Base-by-base conservation (phyloP, 139 green algal species). In the Eudorina sp. region DNA sequence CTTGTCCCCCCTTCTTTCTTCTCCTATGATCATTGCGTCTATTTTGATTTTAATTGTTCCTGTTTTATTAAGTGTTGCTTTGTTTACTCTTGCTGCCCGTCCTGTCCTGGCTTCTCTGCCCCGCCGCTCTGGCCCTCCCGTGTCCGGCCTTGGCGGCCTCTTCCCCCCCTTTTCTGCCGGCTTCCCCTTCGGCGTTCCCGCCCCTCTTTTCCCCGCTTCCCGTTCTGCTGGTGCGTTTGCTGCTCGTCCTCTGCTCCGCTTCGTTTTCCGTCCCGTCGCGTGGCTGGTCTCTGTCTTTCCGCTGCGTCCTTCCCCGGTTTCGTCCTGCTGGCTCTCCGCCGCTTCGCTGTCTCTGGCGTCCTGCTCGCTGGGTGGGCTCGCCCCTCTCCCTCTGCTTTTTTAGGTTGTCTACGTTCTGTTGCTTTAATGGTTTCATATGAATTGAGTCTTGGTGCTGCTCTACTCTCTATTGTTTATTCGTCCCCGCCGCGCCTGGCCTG, bases 381-480 rank as follows among this genome's bases (percentile, higher is more conserved):
- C 90, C 95, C 96, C 85, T 96, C 92, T 90, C 96, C 96, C 94
- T 97, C 96, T 92, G 93, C 92, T 68, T 97, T 97, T 90, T 93
- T 95, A 75, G 94, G 95, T 21, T 92, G 87, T 81, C 83, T 95
- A 83, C 83, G 95, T 88, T 95, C 90, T 85, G 93, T 94, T 62
- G 94, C 94, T 69, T 92, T 95, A 93, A 96, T 97, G 95, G 91
- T 97, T 87, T 94, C 90, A 62, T 97, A 96, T 93, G 95, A 96
- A 88, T 92, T 96, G 36, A 93, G 90, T 75, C 93, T 96, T 75
- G 92, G 92, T 68, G 84, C 95, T 83, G 94, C 95, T 91, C 85
- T 96, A 70, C 95, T 95, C 84, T 95, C 93, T 77, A 91, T 96
- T 51, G 94, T 87, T 72, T 97, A 84, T 94, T 91, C 89, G 91